Base-by-base conservation (phyloP, 345 rosid genomes). In the Lepidium sativum region DNA sequence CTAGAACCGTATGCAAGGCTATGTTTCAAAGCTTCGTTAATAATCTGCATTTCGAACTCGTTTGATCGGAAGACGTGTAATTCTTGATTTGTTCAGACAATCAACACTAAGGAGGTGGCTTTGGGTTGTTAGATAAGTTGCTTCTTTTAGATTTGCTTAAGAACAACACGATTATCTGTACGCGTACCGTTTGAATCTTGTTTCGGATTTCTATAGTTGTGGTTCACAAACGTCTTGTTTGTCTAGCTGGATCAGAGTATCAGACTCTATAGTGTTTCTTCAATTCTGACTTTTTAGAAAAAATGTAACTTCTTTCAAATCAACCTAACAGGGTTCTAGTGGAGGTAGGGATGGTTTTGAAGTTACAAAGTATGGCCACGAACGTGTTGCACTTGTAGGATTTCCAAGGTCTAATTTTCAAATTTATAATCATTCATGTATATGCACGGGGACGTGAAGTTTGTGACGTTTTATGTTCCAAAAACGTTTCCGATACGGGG, bases 291-390 rank as follows among this genome's bases (percentile, higher is more conserved):
- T 27, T 39, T 56, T 1, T 23, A 21, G 3, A 20, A 1, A 21
- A 21, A 1, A 9, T 20, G 11, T 21, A 29, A 29, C 47, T 3
- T 32, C 18, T 25, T 47, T 12, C 29, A 29, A 45, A 76, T 49
- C 13, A 18, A 7, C 75, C 33, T 18, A 55, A 65, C 78, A 90
- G 99, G 97, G 99, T 56, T 82, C 96, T 9, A 88, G 91, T 77
- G 92, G 96, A 70, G 97, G 70, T 75, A 96, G 99, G 47, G 96
- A 91, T 45, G 99, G 97, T 73, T 94, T 94, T 75, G 99, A 94
- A 80, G 99, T 94, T 73, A 84, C 99, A 63, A 94, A 94, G 77
- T 90, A 51, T 80, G 99, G 96, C 17, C 97, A 94, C 74, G 99
- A 96, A 47, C 97, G 97, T 68, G 99, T 94, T 59, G 99, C 99